phyloP scores from a whole-genome alignment of 164 flowering plant genomes.

The Liquidambar formosana region DNA sequence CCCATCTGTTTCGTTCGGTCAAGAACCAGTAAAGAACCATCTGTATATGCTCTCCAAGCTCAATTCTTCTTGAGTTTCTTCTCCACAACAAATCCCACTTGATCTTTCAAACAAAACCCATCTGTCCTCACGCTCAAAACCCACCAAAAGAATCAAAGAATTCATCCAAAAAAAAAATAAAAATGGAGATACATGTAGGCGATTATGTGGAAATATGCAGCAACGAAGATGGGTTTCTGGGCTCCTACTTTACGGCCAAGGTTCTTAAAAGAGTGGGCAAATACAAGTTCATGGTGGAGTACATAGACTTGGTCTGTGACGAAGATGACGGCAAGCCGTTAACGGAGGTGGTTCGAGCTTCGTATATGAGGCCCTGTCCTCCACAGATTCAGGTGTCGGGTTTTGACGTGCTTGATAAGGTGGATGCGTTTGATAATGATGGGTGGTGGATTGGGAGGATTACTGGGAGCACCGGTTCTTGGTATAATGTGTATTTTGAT shows the following conservation, averaged over 20 bases:
- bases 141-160: not conserved
- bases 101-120: not conserved
- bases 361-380: conserved; percentile 16
- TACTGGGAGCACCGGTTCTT: not conserved
- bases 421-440: conserved; percentile 25
- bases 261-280: not conserved
- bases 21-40: too few species aligned
- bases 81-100: not conserved
- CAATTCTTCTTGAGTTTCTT: too few species aligned
- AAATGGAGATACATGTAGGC: not conserved
- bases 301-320: conserved; percentile 6
- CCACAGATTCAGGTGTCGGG: not conserved
- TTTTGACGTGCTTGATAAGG: conserved; percentile 9
- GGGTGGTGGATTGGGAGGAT: conserved; percentile 27
- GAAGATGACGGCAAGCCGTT: conserved; percentile 3
- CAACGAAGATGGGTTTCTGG: conserved; percentile 26
- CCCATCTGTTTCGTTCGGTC: too few species aligned
- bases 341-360: conserved; percentile 11
- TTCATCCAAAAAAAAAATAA: not conserved
- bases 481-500: conserved; percentile 17
- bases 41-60: too few species aligned
- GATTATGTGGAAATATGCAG: conserved; percentile 9
- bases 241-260: conserved; percentile 22
- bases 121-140: not conserved
- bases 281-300: conserved; percentile 12